Evolutionary conservation across 2,329 filamentous ascomycete species (phyloP), one percentile per base, ranked within the genome.

Genomic region (Arthrobotrys sphaeroides): DNA sequence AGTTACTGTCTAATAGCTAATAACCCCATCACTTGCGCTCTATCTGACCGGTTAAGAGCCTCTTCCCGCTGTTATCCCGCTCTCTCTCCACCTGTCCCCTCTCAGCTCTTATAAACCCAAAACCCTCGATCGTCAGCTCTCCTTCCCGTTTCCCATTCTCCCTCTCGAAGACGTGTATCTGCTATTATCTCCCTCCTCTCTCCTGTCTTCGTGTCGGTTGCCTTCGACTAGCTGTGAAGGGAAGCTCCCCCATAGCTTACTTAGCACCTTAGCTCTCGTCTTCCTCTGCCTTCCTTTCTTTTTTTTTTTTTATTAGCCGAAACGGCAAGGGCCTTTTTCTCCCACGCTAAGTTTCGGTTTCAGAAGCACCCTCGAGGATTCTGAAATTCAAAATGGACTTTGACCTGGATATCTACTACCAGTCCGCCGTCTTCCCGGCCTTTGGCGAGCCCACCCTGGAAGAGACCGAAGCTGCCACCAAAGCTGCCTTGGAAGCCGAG

Each of bases 321-420:
- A 74, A 62, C 47, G 53, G 53, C 51, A 68, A 60, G 47, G 55
- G 31, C 51, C 24, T 60, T 31, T 45, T 53, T 60, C n/a, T n/a
- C n/a, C 18, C 16, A 38, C 26, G 40, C 31, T 57, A 51, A 40
- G 40, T 36, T 55, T 67, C 36, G 40, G 70, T 74, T 74, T 74
- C 70, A 74, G 70, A 67, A 67, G 20, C 10, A 22, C 60, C 51
- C 53, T 55, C 33, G 42, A 59, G 5, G 16, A 45, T 26, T 26
- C 40, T 45, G 13, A 24, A 31, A 49, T 42, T 18, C 7, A 47
- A 36, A 36, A 74, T 74, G 70, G 70, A 74, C 18, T 68, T 74
- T 22, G 70, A 74, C 47, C 42, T 74, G 62, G 70, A 74, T 22
- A 45, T 74, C 33, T 74, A 64, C 42, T 73, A 66, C 22, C 61